Percentiles rank a stretch among this genome's conserved stretches.
These are phyloP conservation scores for Mycena olivaceomarginata DNA, from an alignment of 768 basidiomycete species.

Conservation along the genomic window DNA sequence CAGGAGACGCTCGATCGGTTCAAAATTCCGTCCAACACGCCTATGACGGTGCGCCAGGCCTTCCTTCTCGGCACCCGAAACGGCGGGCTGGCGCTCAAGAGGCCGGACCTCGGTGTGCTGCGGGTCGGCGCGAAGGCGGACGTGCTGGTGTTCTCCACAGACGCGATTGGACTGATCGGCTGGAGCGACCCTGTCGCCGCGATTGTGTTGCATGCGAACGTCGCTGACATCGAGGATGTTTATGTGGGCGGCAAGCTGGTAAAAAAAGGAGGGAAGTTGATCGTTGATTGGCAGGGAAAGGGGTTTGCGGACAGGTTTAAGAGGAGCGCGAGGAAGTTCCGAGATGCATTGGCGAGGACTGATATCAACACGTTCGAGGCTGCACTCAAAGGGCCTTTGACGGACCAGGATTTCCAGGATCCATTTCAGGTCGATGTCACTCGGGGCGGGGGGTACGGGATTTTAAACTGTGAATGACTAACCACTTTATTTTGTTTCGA, in stretches of 20 bases:
- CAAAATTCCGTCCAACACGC: conserved; percentile 25
- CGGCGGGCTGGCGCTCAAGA: conserved; percentile 33
- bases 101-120: conserved; percentile 34
- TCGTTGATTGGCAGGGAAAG: conserved; percentile 28
- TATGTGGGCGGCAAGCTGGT: conserved; percentile 24
- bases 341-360: conserved; percentile 25
- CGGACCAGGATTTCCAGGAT: conserved; percentile 35
- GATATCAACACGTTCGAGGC: conserved; percentile 28
- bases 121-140: conserved; percentile 31
- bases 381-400: conserved; percentile 28
- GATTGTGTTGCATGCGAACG: conserved; percentile 33
- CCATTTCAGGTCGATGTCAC: conserved; percentile 35
- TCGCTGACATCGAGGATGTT: conserved; percentile 35
- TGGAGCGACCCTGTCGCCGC: conserved; percentile 37
- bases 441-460: conserved; percentile 21
- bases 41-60: conserved; percentile 32
- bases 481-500: too few species aligned
- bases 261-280: conserved; percentile 28
- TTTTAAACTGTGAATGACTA: not conserved
- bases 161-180: conserved; percentile 30
- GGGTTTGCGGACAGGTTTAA: conserved; percentile 29
- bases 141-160: conserved; percentile 27
- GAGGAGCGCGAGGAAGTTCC: conserved; percentile 24
- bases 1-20: conserved; percentile 27
- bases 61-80: conserved; percentile 36